A percentile compares a stretch with the other conserved stretches of the same genome.
Evolutionary conservation across 495 filamentous ascomycete species (phyloP).

Genomic region (Halenospora varia): DNA sequence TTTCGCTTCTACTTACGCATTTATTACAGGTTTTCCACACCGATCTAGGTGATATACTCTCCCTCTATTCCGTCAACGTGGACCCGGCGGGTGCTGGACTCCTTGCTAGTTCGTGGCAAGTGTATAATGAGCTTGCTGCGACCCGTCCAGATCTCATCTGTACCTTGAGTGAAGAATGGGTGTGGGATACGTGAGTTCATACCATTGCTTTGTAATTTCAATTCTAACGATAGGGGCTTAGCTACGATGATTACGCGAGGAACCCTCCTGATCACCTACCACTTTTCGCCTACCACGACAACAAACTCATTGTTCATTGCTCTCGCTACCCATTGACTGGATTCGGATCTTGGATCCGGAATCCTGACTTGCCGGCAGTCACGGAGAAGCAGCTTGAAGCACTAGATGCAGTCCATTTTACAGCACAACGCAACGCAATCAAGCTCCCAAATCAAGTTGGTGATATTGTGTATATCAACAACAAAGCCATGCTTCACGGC

Average conservation of each 20-base stretch:
- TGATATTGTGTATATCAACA: constrained; percentile 77
- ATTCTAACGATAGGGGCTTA: too few species aligned
- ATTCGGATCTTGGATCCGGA: constrained; percentile 49
- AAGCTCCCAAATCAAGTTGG: constrained; percentile 53
- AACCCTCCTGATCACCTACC: constrained; percentile 51
- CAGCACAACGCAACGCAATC: constrained; percentile 51
- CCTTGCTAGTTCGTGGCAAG: constrained; percentile 53
- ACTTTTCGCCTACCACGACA: constrained; percentile 50
- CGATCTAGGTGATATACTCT: constrained; percentile 11
- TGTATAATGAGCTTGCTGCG: constrained; percentile 63
- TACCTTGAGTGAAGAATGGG: constrained; percentile 36
- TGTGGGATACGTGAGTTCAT: constrained; percentile 15
- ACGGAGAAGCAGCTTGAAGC: constrained; percentile 57
- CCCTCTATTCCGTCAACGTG: constrained; percentile 5
- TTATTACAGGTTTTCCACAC: constrained; percentile 14
- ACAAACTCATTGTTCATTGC: constrained; percentile 56
- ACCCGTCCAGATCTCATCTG: constrained; percentile 60
- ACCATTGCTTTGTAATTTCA: too few species aligned
- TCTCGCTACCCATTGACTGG: constrained; percentile 56
- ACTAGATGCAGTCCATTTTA: constrained; percentile 58
- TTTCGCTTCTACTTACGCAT: too few species aligned
- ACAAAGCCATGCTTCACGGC: constrained; percentile 65
- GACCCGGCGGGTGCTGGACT: constrained; percentile 47
- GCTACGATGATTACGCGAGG: too few species aligned
- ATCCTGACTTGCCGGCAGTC: constrained; percentile 35